phyloP scores from a whole-genome alignment of 306 rosid genomes.

The Albizia julibrissin region DNA sequence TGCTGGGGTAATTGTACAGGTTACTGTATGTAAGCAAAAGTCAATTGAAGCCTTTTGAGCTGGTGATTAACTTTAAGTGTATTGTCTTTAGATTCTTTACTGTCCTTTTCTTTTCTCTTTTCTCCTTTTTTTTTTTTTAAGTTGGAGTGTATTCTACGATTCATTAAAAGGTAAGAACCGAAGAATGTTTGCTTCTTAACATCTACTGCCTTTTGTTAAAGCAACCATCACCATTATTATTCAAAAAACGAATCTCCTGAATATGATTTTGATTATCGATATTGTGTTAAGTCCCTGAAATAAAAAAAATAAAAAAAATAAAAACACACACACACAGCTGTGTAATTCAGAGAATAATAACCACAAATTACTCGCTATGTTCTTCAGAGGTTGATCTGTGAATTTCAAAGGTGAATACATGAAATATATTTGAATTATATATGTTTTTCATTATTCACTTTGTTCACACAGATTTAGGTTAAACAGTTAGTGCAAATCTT shows the following conservation, averaged over 20 bases:
- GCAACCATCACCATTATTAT: neutral
- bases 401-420: neutral
- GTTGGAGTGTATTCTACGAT: neutral
- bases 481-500: neutral
- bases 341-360: neutral
- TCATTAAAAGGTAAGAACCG: neutral
- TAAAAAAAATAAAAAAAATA: neutral
- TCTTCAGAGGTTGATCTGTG: neutral
- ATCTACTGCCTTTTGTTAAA: constrained; percentile 1
- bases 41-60: constrained; percentile 41
- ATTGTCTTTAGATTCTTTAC: neutral
- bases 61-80: constrained; percentile 25
- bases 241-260: neutral
- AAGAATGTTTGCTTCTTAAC: constrained; percentile 16
- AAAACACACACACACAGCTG: neutral
- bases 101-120: constrained; percentile 7
- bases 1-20: neutral
- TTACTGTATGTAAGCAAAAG: constrained; percentile 30
- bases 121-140: too few relatives aligned
- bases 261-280: neutral
- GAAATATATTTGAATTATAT: neutral
- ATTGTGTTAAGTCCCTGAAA: neutral
- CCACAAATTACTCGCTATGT: neutral
- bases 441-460: neutral
- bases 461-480: neutral